These are phyloP conservation scores for Leccinum broughii DNA, from an alignment of 768 basidiomycete species.

Conservation along the genomic window DNA sequence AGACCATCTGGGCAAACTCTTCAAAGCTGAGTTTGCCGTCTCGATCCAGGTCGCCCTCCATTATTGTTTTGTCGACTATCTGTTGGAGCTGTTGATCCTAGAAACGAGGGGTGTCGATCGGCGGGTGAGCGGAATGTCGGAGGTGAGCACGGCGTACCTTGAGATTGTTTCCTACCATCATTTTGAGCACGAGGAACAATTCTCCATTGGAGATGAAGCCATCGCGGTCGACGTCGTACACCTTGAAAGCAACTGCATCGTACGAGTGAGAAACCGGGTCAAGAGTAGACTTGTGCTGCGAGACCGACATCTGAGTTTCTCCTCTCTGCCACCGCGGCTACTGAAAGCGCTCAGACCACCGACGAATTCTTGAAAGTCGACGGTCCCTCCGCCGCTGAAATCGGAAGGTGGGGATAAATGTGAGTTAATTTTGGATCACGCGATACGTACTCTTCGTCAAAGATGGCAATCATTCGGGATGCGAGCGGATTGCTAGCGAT, in stretches of 20 bases:
- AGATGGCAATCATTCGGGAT: conserved; percentile 98
- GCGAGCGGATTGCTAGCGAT: conserved; percentile 98
- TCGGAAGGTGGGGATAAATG: background rate
- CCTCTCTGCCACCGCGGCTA: conserved; percentile 93
- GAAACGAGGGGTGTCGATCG: background rate
- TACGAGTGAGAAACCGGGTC: conserved; percentile 1
- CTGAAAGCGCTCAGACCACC: conserved; percentile 98
- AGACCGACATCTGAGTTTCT: conserved; percentile 88
- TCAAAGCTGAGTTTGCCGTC: conserved; percentile 98
- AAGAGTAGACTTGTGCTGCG: background rate
- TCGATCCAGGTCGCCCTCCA: conserved; percentile 98
- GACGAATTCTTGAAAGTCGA: conserved; percentile 99
- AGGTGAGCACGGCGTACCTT: conserved; percentile 56
- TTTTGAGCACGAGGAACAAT: conserved; percentile 96
- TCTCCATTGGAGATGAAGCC: conserved; percentile 98
- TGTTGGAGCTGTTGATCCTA: conserved; percentile 99
- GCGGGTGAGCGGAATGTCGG: background rate
- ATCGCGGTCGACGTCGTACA: conserved; percentile 98
- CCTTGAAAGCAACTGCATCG: conserved; percentile 94
- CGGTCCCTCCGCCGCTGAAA: conserved; percentile 90
- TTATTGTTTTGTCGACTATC: conserved; percentile 99
- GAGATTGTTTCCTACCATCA: conserved; percentile 99
- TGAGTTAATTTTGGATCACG: conserved; percentile 3
- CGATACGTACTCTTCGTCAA: conserved; percentile 91
- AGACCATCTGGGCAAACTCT: conserved; percentile 95